These are phyloP conservation scores for Astragalus glycyphyllos DNA, from an alignment of 306 rosid species.

Conservation along the genomic window DNA sequence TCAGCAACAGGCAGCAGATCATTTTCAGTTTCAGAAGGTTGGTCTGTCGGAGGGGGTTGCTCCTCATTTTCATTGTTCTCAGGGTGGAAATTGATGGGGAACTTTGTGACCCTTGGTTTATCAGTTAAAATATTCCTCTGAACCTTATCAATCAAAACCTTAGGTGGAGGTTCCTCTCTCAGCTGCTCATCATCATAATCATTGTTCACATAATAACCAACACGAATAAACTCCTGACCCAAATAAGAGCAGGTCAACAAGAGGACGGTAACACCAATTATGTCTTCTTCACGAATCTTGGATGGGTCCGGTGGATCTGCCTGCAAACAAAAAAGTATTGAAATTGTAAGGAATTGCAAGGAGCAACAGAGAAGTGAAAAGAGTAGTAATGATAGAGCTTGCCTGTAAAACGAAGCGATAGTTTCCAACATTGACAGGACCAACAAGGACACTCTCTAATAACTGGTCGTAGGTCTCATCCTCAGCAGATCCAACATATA, in stretches of 20 bases:
- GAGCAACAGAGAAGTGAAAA: background rate
- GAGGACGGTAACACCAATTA: conserved; percentile 83
- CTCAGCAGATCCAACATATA: conserved; percentile 92
- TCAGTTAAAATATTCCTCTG: conserved; percentile 91
- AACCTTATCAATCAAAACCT: conserved; percentile 73
- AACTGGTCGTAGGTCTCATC: conserved; percentile 93
- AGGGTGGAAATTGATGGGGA: conserved; percentile 74
- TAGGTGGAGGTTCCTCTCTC: conserved; percentile 90
- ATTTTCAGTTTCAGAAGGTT: conserved; percentile 53
- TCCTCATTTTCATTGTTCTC: conserved; percentile 64
- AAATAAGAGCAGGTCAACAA: conserved; percentile 86
- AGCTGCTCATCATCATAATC: conserved; percentile 93
- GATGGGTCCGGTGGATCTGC: conserved; percentile 94
- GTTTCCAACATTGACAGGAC: conserved; percentile 93
- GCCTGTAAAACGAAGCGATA: conserved; percentile 90
- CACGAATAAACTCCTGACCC: conserved; percentile 87
- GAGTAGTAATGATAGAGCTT: conserved; percentile 16
- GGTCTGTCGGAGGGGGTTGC: conserved; percentile 55
- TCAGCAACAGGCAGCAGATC: conserved; percentile 46
- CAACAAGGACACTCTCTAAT: conserved; percentile 90
- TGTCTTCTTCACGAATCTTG: conserved; percentile 94
- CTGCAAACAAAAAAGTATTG: conserved; percentile 46
- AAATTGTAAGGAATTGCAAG: conserved; percentile 24
- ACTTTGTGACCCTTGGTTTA: conserved; percentile 93
- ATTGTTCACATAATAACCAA: conserved; percentile 94